phyloP scores from a whole-genome alignment of 1,139 yeast genomes.

The Diutina pseudorugosa region DNA sequence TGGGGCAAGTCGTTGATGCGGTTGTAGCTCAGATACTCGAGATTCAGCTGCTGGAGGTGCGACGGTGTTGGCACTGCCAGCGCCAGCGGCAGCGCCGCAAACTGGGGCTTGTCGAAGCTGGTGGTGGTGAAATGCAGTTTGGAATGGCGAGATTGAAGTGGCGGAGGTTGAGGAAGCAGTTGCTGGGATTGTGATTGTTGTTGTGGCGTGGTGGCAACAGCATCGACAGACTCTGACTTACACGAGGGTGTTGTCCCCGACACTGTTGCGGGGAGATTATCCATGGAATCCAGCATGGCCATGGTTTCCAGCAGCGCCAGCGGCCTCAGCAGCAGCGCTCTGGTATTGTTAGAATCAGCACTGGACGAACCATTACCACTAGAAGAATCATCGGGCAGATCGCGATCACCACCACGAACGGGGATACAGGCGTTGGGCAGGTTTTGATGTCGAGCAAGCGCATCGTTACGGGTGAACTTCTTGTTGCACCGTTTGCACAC shows the following conservation, averaged over 20 bases:
- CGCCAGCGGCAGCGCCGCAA: background rate
- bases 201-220: background rate
- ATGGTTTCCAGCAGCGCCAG: background rate
- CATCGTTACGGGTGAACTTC: slow-evolving; percentile 67
- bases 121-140: background rate
- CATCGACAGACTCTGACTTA: background rate
- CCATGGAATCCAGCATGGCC: background rate
- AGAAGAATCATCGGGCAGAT: background rate
- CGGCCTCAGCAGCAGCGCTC: background rate
- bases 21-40: background rate
- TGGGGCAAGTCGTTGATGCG: background rate
- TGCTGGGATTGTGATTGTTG: too few relatives aligned
- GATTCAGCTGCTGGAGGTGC: background rate
- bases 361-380: background rate
- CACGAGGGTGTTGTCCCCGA: background rate
- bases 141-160: background rate
- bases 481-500: slow-evolving; percentile 51
- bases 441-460: slow-evolving; percentile 53
- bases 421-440: slow-evolving; percentile 27
- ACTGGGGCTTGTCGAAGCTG: background rate
- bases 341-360: background rate
- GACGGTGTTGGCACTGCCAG: background rate
- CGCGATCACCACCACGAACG: background rate
- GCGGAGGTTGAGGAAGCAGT: background rate
- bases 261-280: too few relatives aligned